phyloP scores from a whole-genome alignment of 768 basidiomycete species.

The Lactarius hengduanensis region DNA sequence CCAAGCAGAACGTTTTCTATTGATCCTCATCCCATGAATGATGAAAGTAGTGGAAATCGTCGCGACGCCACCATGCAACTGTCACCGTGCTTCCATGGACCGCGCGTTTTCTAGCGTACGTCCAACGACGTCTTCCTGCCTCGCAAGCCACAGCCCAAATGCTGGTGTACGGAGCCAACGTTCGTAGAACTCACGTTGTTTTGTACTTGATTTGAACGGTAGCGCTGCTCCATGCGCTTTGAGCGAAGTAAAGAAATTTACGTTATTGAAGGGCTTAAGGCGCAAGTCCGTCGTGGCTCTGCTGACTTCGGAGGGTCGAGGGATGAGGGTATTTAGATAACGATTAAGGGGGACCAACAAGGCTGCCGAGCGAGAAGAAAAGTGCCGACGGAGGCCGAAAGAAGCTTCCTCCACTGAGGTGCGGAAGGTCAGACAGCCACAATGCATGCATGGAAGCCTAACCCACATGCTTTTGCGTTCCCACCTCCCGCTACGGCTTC shows the following conservation, averaged over 20 bases:
- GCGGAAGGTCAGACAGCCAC: constrained; percentile 6
- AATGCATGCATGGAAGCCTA: constrained; percentile 8
- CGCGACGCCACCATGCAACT: not conserved
- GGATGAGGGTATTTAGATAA: constrained; percentile 87
- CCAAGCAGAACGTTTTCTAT: not conserved
- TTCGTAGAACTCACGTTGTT: constrained; percentile 73
- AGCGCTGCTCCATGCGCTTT: constrained; percentile 67
- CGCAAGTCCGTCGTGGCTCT: constrained; percentile 39
- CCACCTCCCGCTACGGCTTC: constrained; percentile 55
- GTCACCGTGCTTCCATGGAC: not conserved
- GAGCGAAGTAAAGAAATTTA: constrained; percentile 69
- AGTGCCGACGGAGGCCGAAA: constrained; percentile 71
- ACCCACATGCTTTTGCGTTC: constrained; percentile 53
- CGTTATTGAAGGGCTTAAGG: constrained; percentile 68
- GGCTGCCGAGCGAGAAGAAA: constrained; percentile 80
- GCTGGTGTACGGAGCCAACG: constrained; percentile 71
- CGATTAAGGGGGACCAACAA: constrained; percentile 87
- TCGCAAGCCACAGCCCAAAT: constrained; percentile 78
- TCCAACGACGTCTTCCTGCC: constrained; percentile 71
- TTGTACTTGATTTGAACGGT: constrained; percentile 68
- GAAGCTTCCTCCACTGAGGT: constrained; percentile 58
- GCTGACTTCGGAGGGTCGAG: constrained; percentile 53
- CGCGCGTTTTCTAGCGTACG: constrained; percentile 42
- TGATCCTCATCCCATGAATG: not conserved
- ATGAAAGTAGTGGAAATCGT: not conserved